phyloP scores from a whole-genome alignment of 352 stramenopile species.

The Phytophthora fragariae region DNA sequence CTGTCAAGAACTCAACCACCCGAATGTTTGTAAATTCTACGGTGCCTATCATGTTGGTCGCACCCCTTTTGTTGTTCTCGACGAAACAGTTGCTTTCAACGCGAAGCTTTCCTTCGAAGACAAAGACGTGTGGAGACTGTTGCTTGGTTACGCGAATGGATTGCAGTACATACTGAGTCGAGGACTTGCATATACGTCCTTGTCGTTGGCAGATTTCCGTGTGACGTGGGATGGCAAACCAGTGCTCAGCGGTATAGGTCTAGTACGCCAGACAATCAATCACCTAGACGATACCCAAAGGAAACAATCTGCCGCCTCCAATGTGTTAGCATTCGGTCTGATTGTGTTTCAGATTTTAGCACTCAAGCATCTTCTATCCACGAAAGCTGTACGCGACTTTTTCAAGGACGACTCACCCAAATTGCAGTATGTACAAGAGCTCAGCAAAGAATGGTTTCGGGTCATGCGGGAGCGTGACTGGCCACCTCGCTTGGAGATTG shows the following conservation, averaged over 20 bases:
- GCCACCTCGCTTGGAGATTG: not conserved
- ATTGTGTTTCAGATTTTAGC: not conserved
- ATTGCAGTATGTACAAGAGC: not conserved
- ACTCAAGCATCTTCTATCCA: not conserved
- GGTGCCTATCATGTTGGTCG: not conserved
- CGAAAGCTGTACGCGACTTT: not conserved
- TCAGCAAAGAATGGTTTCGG: not conserved
- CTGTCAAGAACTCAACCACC: not conserved
- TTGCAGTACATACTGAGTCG: slow-evolving; percentile 5
- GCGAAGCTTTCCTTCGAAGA: not conserved
- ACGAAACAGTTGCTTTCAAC: not conserved
- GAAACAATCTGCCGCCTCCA: not conserved
- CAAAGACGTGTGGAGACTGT: not conserved
- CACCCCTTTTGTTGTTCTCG: not conserved
- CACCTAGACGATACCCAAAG: not conserved
- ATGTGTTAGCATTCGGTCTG: not conserved
- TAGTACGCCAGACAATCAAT: not conserved
- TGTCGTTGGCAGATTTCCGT: not conserved
- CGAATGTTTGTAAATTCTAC: slow-evolving; percentile 1
- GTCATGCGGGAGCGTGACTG: not conserved
- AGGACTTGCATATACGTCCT: not conserved
- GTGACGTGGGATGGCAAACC: not conserved
- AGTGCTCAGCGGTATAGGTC: not conserved
- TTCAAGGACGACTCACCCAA: not conserved
- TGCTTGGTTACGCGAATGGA: not conserved